Evolutionary conservation across 306 rosid species (phyloP), one percentile per base, ranked within the genome.

Genomic region (Fragaria vesca): DNA sequence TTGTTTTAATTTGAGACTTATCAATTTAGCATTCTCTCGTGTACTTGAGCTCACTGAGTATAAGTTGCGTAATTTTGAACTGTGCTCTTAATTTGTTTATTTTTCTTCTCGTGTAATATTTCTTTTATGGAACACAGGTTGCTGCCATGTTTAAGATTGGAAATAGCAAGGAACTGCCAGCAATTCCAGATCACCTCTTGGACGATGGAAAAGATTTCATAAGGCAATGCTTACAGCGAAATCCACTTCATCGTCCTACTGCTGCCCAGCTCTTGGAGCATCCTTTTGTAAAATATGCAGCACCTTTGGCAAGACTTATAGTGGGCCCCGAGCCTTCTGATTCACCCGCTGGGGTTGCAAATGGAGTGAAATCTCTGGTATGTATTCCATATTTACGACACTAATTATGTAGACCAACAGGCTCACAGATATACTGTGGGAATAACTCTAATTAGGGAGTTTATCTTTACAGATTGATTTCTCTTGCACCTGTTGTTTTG

Each of bases 91-190:
- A 13, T 48, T 17, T 30, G 61, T 12, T 30, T 18, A 15, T 47
- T 76, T 66, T 85, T 67, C 67, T 79, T 69, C 73, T 28, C 71
- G 73, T 40, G 57, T 74, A 36, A 73, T 85, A 66, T 84, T 83
- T 45, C 45, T 73, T 66, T 66, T 79, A 71, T 85, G 71, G 68
- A 62, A 78, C 52, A 66, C 75, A 93, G 98, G 93, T 91, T 81
- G 98, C 98, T 80, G 97, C 98, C 57, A 88, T 94, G 93, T 94
- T 94, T 82, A 94, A 94, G 88, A 90, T 94, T 83, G 96, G 96
- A 48, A 90, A 86, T 78, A 85, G 93, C 85, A 89, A 81, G 80
- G 97, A 91, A 71, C 90, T 90, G 79, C 97, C 97, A 26, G 78
- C 67, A 77, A 86, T 91, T 84, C 98, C 98, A 66, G 96, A 86